Percentiles rank a stretch among this genome's conserved stretches.
phyloP scores from a whole-genome alignment of 768 basidiomycete species.

The Lenzites betulinus region DNA sequence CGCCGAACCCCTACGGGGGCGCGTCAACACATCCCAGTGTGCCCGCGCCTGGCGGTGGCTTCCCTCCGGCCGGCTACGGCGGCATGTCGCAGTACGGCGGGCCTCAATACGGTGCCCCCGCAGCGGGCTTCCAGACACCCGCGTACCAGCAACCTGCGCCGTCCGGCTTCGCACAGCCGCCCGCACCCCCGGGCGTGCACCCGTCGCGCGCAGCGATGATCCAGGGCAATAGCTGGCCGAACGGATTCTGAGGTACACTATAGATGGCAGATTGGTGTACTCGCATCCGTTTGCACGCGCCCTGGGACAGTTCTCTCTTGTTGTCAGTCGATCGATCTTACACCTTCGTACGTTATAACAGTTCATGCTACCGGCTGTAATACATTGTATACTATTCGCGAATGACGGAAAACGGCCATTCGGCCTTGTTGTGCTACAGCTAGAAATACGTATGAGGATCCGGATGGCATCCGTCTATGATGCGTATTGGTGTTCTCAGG shows the following conservation, averaged over 20 bases:
- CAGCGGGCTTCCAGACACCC: slow-evolving; percentile 33
- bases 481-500: background rate
- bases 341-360: slow-evolving; percentile 11
- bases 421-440: background rate
- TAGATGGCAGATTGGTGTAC: slow-evolving; percentile 3
- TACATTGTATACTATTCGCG: slow-evolving; percentile 20
- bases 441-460: too few species aligned
- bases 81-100: slow-evolving; percentile 33
- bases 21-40: slow-evolving; percentile 33
- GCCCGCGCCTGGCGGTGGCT: slow-evolving; percentile 29
- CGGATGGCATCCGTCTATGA: too few species aligned
- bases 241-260: slow-evolving; percentile 9
- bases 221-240: slow-evolving; percentile 43
- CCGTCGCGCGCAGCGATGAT: slow-evolving; percentile 68
- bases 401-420: background rate
- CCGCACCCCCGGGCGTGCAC: slow-evolving; percentile 60
- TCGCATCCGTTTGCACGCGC: slow-evolving; percentile 17
- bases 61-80: slow-evolving; percentile 40
- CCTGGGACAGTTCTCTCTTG: slow-evolving; percentile 23
- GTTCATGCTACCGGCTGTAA: slow-evolving; percentile 20
- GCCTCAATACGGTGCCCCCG: slow-evolving; percentile 31
- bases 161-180: slow-evolving; percentile 43
- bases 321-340: slow-evolving; percentile 6
- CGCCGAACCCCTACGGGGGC: slow-evolving; percentile 74
- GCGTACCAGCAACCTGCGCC: slow-evolving; percentile 50